Conservation (phyloP, 75 land plant genomes). For the Pinus taeda region DNA sequence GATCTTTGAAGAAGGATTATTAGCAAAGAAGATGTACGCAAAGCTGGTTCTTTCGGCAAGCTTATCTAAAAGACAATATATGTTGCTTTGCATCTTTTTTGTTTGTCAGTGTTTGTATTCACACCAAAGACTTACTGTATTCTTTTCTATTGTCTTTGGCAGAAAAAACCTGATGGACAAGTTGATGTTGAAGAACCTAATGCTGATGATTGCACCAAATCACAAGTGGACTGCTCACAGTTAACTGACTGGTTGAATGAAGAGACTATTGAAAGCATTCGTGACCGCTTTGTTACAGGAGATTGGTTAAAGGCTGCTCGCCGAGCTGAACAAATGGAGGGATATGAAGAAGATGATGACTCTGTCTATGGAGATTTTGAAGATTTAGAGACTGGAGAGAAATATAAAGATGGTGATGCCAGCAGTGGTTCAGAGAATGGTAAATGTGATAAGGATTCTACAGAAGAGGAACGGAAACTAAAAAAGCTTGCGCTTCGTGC, state of each 20-base stretch:
- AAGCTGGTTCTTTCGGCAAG: too few species aligned
- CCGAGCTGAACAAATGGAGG: slow-evolving; percentile 34
- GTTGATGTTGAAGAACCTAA: slow-evolving; percentile 41
- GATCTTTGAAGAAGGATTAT: too few species aligned
- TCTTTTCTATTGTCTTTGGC: neutral
- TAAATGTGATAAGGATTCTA: slow-evolving; percentile 20
- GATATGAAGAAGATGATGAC: slow-evolving; percentile 42
- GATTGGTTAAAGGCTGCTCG: slow-evolving; percentile 82
- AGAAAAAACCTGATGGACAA: slow-evolving; percentile 29
- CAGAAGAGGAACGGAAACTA: slow-evolving; percentile 68
- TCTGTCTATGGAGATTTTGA: slow-evolving; percentile 85
- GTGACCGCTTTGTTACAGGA: slow-evolving; percentile 97
- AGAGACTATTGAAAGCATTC: slow-evolving; percentile 60
- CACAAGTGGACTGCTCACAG: slow-evolving; percentile 14
- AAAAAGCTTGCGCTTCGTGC: slow-evolving; percentile 96
- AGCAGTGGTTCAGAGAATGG: slow-evolving; percentile 9
- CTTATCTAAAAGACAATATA: too few species aligned
- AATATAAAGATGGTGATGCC: slow-evolving; percentile 20
- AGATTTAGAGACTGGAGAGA: slow-evolving; percentile 92
- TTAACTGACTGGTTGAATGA: slow-evolving; percentile 58
- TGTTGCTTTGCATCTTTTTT: neutral
- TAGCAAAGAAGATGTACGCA: too few species aligned
- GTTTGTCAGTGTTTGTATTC: neutral
- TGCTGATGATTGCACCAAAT: slow-evolving; percentile 79
- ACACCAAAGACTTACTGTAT: neutral